phyloP scores from a whole-genome alignment of 495 filamentous ascomycete genomes.

The Entonaema liquescens region DNA sequence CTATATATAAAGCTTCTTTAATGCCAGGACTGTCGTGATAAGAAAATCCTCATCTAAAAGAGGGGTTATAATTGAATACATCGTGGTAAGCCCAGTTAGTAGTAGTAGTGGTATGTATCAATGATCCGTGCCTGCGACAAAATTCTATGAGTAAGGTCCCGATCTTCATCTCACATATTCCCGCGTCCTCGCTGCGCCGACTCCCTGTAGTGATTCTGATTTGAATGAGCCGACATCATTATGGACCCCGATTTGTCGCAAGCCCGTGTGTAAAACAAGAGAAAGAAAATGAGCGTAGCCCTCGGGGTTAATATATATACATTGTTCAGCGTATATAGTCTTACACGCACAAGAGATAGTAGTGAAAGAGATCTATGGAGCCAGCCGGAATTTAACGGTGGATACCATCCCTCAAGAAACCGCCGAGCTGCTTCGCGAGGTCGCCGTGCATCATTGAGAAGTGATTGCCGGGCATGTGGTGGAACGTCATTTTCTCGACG shows the following conservation, averaged over 20 bases:
- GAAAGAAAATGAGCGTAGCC: slow-evolving; percentile 26
- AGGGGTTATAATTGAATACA: slow-evolving; percentile 20
- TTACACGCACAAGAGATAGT: not conserved
- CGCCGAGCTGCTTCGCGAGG: slow-evolving; percentile 53
- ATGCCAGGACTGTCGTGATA: slow-evolving; percentile 5
- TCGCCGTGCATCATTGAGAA: slow-evolving; percentile 76
- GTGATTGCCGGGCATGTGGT: slow-evolving; percentile 73
- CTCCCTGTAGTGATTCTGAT: slow-evolving; percentile 9
- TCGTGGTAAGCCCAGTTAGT: not conserved
- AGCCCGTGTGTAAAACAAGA: slow-evolving; percentile 3
- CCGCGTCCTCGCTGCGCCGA: slow-evolving; percentile 17
- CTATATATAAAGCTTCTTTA: slow-evolving; percentile 29
- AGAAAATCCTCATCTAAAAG: slow-evolving; percentile 22
- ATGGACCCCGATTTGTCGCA: slow-evolving; percentile 25
- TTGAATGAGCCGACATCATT: slow-evolving; percentile 17
- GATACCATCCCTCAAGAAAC: slow-evolving; percentile 51
- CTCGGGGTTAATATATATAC: slow-evolving; percentile 25
- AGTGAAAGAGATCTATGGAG: not conserved
- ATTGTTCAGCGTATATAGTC: slow-evolving; percentile 1
- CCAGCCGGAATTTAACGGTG: slow-evolving; percentile 8
- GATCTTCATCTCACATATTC: slow-evolving; percentile 16
- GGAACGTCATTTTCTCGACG: slow-evolving; percentile 66
- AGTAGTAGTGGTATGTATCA: slow-evolving; percentile 1
- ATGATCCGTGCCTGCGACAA: slow-evolving; percentile 14
- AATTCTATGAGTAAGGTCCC: slow-evolving; percentile 26